Base-by-base conservation (phyloP, 768 basidiomycete genomes). In the Hydnomerulius pinastri region DNA sequence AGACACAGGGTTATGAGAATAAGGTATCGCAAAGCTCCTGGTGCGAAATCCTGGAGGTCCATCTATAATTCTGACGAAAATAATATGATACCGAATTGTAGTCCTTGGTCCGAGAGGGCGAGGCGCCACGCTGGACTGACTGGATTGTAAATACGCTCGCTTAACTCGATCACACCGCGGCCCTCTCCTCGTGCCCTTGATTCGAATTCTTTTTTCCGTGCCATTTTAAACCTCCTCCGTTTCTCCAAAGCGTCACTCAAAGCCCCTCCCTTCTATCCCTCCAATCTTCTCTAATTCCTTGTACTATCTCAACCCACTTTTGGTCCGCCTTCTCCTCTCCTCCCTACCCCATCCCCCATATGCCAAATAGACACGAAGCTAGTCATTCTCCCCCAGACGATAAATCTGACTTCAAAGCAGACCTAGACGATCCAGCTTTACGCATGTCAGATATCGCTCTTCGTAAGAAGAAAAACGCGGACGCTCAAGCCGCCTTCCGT, bases 391-490 rank as follows among this genome's bases (percentile, higher is more conserved):
- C 61, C 49, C 66, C 64, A 71, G 75, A 66, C 65, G 71, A 58
- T 54, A 68, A 65, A 53, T 60, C 69, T 49, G 66, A 71, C 33
- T 63, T 59, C 67, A 71, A 75, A 57, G 53, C 66, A 46, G 71
- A 72, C 62, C 2, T 68, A 39, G 67, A 70, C 66, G 63, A 67
- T 60, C 53, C 68, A 28, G 29, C 52, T 23, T 60, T 73, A 38
- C 77, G 78, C 55, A 65, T 84, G 65, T 77, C 84, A 57, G 86
- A 88, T 68, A 78, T 86, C 11, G 83, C 85, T 28, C 75, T 87
- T 60, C 75, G 89, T 56, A 90, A 90, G 74, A 90, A 89, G 77
- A 92, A 92, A 74, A 92, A 92, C 61, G 90, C 90, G 29, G 87
- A 91, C 64, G 90, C 90, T 2, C 90, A 92, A 71, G 90, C 90